Evolutionary conservation across 139 green algal species (phyloP).

Genomic region (Desmodesmus armatus): DNA sequence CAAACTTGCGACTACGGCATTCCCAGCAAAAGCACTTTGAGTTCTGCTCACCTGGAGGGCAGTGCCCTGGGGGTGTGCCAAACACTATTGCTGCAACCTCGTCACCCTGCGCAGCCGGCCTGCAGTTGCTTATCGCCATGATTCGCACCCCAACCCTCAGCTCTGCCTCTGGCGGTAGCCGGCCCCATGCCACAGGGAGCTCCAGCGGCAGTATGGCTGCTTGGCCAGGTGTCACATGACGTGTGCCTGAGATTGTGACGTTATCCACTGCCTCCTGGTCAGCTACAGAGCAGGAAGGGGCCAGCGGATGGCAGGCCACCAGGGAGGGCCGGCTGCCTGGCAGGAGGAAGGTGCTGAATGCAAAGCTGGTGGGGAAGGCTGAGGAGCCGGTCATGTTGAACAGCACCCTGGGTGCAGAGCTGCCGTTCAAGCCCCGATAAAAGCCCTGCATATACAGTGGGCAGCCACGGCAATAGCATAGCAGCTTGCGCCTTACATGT

Average conservation of each 20-base stretch:
- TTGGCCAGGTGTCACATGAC: constrained; percentile 26
- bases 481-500: not conserved
- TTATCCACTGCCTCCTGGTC: constrained; percentile 25
- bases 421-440: constrained; percentile 20
- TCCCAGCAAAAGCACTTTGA: too few relatives aligned
- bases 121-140: not conserved
- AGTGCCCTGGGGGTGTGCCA: constrained; percentile 38
- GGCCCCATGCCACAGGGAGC: constrained; percentile 20
- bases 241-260: constrained; percentile 11
- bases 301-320: constrained; percentile 7
- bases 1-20: not conserved
- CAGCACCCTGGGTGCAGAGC: not conserved
- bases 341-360: constrained; percentile 23
- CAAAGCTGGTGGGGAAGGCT: constrained; percentile 3
- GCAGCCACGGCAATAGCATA: not conserved
- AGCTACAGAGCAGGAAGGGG: not conserved
- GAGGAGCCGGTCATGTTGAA: constrained; percentile 8
- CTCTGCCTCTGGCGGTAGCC: constrained; percentile 35
- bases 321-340: constrained; percentile 24
- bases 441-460: not conserved
- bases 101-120: not conserved
- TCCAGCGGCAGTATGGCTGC: not conserved
- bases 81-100: constrained; percentile 35
- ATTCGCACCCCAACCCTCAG: constrained; percentile 33
- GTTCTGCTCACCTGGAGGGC: constrained; percentile 42